phyloP scores from a whole-genome alignment of 2,329 filamentous ascomycete species.

The Aspergillus ustus region DNA sequence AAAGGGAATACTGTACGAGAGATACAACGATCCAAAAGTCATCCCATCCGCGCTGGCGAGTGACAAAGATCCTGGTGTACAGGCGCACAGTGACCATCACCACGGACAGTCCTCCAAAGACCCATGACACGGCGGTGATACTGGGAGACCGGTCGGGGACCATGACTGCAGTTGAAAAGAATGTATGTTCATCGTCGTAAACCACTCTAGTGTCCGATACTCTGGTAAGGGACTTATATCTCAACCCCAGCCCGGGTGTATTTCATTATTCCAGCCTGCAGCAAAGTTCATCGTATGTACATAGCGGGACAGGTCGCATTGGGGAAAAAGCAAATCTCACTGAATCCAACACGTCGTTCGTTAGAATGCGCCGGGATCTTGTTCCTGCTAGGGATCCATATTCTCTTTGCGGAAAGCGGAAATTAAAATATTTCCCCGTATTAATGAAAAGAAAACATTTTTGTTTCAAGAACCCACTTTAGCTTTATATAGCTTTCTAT shows the following conservation, averaged over 20 bases:
- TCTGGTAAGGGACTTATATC: too few species aligned
- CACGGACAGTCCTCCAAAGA: slow-evolving; percentile 9
- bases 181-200: neutral
- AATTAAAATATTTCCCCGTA: too few species aligned
- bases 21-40: slow-evolving; percentile 17
- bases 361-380: neutral
- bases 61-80: slow-evolving; percentile 11
- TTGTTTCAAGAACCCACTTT: too few species aligned
- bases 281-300: too few species aligned
- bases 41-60: slow-evolving; percentile 17
- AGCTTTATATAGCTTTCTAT: too few species aligned
- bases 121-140: slow-evolving; percentile 14
- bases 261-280: neutral
- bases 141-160: slow-evolving; percentile 1
- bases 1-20: slow-evolving; percentile 1
- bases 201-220: neutral
- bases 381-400: too few species aligned
- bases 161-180: neutral
- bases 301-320: neutral
- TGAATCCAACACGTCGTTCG: neutral
- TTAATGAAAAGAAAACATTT: too few species aligned
- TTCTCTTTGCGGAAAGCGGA: too few species aligned
- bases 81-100: slow-evolving; percentile 10
- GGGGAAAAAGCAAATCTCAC: neutral
- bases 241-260: too few species aligned